phyloP scores from a whole-genome alignment of 768 basidiomycete genomes.

The Amanita inopinata region DNA sequence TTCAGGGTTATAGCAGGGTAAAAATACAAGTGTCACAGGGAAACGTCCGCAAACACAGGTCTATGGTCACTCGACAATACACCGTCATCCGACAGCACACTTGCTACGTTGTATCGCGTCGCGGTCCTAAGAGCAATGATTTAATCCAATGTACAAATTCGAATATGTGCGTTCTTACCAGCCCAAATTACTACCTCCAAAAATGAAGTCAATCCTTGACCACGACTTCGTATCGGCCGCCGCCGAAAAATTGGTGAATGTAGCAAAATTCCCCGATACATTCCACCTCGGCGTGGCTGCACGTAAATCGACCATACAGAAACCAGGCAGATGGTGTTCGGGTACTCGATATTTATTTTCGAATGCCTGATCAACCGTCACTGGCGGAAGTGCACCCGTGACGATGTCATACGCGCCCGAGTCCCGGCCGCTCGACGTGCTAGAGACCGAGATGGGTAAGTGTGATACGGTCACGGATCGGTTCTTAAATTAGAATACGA shows the following conservation, averaged over 20 bases:
- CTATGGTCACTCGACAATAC: conserved; percentile 47
- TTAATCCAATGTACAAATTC: too few species aligned
- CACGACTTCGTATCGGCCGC: conserved; percentile 27
- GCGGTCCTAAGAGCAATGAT: conserved; percentile 30
- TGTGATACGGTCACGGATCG: too few species aligned
- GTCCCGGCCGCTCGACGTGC: conserved; percentile 32
- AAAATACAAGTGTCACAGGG: too few species aligned
- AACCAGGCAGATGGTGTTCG: conserved; percentile 20
- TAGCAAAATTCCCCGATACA: conserved; percentile 38
- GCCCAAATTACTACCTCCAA: conserved; percentile 35
- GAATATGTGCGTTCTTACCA: conserved; percentile 26
- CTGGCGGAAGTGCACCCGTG: conserved; percentile 31
- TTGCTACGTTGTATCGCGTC: conserved; percentile 27
- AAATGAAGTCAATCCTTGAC: conserved; percentile 41
- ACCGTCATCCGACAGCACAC: conserved; percentile 38
- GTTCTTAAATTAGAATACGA: not conserved
- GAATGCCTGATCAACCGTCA: conserved; percentile 33
- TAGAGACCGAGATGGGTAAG: conserved; percentile 11
- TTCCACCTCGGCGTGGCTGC: conserved; percentile 27
- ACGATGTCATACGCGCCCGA: conserved; percentile 42
- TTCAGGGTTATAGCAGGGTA: too few species aligned
- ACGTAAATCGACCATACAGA: conserved; percentile 37
- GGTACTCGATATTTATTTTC: conserved; percentile 29
- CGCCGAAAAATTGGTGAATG: conserved; percentile 41
- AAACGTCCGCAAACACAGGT: conserved; percentile 36